Evolutionary conservation across 1,284 basidiomycete species (phyloP).

Genomic region (Schizophyllum amplum): DNA sequence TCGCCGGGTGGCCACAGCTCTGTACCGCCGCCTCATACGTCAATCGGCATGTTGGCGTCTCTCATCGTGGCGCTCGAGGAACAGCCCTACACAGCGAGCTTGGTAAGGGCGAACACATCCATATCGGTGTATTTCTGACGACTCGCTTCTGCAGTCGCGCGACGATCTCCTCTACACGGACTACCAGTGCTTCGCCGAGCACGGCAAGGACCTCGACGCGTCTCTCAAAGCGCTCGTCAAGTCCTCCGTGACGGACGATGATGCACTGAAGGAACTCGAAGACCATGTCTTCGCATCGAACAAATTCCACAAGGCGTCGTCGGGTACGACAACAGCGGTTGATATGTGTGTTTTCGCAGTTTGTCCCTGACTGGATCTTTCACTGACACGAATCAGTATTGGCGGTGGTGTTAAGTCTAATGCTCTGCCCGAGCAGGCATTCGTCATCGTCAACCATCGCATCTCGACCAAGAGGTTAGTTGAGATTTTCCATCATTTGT

Average conservation of each 20-base stretch:
- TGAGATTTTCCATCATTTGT: no score
- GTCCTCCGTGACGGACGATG: constrained; percentile 14
- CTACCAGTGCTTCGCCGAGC: constrained; percentile 24
- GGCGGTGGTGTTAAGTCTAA: constrained; percentile 1
- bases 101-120: no score
- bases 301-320: constrained; percentile 17
- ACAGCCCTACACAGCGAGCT: constrained; percentile 8
- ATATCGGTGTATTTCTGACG: constrained; percentile 3
- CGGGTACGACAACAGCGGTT: constrained; percentile 56
- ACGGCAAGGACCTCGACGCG: constrained; percentile 27
- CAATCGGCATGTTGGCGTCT: background rate
- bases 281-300: constrained; percentile 19
- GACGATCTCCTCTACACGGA: constrained; percentile 18
- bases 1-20: constrained; percentile 46
- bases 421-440: constrained; percentile 3
- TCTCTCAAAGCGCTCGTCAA: constrained; percentile 20
- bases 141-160: constrained; percentile 9
- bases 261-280: constrained; percentile 26
- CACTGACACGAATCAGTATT: background rate
- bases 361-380: no score
- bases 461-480: constrained; percentile 1
- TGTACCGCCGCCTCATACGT: constrained; percentile 33
- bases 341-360: constrained; percentile 29
- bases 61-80: background rate
- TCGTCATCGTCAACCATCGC: constrained; percentile 4